Evolutionary conservation across 208 protist species (phyloP).

Genomic region (Wallacemonas collosoma): DNA sequence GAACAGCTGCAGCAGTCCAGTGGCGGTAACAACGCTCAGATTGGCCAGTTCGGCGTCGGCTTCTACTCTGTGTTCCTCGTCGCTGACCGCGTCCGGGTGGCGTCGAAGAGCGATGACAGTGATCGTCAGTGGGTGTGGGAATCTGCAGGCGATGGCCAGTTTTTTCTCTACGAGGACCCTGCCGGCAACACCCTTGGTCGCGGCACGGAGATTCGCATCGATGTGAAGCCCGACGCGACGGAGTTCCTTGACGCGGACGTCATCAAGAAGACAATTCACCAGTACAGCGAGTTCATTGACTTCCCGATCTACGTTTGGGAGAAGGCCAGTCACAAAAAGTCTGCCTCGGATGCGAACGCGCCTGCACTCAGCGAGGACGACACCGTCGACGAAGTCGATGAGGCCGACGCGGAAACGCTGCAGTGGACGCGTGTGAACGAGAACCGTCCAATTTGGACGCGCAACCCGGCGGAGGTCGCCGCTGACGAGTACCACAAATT

Average conservation of each 20-base stretch:
- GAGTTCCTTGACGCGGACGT: constrained; percentile 95
- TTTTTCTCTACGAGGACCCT: constrained; percentile 94
- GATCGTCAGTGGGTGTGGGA: constrained; percentile 98
- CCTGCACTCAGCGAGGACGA: constrained; percentile 73
- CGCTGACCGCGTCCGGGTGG: constrained; percentile 97
- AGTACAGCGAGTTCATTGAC: constrained; percentile 99
- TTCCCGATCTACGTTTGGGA: constrained; percentile 98
- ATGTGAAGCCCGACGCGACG: constrained; percentile 96
- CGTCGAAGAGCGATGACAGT: constrained; percentile 93
- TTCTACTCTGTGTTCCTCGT: constrained; percentile 99
- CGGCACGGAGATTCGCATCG: constrained; percentile 97
- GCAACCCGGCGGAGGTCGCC: constrained; percentile 92
- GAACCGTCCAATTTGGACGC: constrained; percentile 99
- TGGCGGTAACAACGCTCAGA: constrained; percentile 94
- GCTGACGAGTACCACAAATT: constrained; percentile 99
- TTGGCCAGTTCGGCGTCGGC: constrained; percentile 99
- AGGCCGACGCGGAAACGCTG: constrained; percentile 29
- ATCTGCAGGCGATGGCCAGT: constrained; percentile 95
- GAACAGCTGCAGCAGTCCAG: constrained; percentile 68
- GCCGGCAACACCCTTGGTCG: constrained; percentile 96
- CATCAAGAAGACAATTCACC: constrained; percentile 94
- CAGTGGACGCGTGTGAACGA: constrained; percentile 97
- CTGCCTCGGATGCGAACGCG: constrained; percentile 78
- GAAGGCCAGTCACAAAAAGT: constrained; percentile 37
- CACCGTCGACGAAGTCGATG: constrained; percentile 38